A percentile compares a stretch with the other conserved stretches of the same genome.
Conservation (phyloP, 1,284 basidiomycete species). For the Grifola frondosa region DNA sequence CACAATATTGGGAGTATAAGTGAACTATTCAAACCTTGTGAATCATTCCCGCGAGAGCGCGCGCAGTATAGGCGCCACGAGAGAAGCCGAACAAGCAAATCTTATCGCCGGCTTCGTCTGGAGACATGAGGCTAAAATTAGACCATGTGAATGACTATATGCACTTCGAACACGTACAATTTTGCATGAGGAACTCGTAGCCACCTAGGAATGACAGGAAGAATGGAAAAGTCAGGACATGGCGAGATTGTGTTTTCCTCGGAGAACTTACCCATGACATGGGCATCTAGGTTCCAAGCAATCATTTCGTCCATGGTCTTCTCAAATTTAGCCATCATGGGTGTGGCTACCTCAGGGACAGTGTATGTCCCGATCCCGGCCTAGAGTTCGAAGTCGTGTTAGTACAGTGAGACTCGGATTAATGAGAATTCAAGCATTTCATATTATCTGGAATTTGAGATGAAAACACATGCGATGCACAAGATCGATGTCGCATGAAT, state of each 20-base stretch:
- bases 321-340: conserved; percentile 36
- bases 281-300: conserved; percentile 52
- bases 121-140: conserved; percentile 3
- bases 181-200: conserved; percentile 66
- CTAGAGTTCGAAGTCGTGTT: no score
- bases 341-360: conserved; percentile 43
- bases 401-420: no score
- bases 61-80: conserved; percentile 60
- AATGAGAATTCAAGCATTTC: background rate
- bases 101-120: conserved; percentile 46
- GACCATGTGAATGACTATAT: background rate
- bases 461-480: background rate
- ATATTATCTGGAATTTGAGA: background rate
- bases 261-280: conserved; percentile 48
- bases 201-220: conserved; percentile 38
- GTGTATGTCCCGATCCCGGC: conserved; percentile 55
- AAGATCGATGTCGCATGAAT: background rate
- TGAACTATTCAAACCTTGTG: conserved; percentile 37
- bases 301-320: conserved; percentile 50
- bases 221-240: background rate
- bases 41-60: conserved; percentile 52
- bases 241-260: background rate
- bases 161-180: conserved; percentile 39
- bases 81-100: conserved; percentile 64
- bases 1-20: no score